Base-by-base conservation (phyloP, 352 stramenopile species). In the Globisporangium acanthophoron region DNA sequence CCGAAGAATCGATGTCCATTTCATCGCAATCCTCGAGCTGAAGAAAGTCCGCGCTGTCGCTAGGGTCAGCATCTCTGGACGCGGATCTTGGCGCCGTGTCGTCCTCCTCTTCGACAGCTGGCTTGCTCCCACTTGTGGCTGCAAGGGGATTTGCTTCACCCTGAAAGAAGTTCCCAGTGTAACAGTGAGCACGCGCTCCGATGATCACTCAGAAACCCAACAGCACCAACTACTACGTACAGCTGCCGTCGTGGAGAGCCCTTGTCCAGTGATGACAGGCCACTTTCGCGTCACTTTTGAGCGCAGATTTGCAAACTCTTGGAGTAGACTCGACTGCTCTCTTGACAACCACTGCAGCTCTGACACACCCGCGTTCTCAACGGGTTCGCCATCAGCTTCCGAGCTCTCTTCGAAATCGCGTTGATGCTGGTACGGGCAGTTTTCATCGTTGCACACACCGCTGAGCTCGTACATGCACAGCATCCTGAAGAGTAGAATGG, bases 391-490 rank as follows among this genome's bases (percentile, higher is more conserved):
- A 59, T 52, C 33, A 49, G 18, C 16, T 33, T 4, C 18, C 15
- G 53, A 52, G 29, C n/a, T 12, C 21, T 55, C 39, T 40, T 69
- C 50, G 20, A 85, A 85, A 50, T 92, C 83, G 52, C 75, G 74
- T 37, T 76, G 64, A 44, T 92, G 83, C 58, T 86, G 78, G 27
- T 81, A 85, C 0, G 65, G 64, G 47, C 83, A 92, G 45, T 80
- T 87, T 3, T 73, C 64, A 44, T 92, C 83, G 35, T 90, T 90
- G 66, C 83, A 92, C 33, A 85, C 73, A 7, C 83, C 83, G 45
- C 82, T 86, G 39, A 90, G 61, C 31, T 92, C 83, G 56, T 78
- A 92, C 29, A 83, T 71, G 58, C 83, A 92, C 39, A 90, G 47
- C 27, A 85, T 69, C 60, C 83, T 92, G 53, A 12, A 55, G 37